Percentiles rank a stretch among this genome's conserved stretches.
phyloP scores from a whole-genome alignment of 768 basidiomycete genomes.

The Lactifluus volemus region DNA sequence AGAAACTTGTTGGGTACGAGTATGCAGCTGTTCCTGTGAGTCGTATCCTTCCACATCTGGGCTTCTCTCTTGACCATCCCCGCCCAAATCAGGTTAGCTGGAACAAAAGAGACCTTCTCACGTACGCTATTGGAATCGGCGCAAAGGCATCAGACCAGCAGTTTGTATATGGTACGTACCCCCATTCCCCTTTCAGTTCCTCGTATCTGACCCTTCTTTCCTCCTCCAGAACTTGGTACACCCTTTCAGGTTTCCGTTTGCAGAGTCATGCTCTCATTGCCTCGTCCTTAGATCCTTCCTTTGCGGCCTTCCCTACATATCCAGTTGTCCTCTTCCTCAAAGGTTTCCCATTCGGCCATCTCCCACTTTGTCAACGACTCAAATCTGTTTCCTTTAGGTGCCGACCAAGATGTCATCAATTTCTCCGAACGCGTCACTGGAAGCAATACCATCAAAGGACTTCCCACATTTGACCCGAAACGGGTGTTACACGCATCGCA shows the following conservation, averaged over 20 bases:
- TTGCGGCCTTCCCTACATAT: conserved; percentile 76
- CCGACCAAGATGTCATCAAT: conserved; percentile 55
- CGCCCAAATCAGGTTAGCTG: conserved; percentile 53
- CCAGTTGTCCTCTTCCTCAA: conserved; percentile 74
- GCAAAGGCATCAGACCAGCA: conserved; percentile 65
- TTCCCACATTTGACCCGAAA: conserved; percentile 65
- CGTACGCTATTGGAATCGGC: conserved; percentile 75
- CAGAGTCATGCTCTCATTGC: background rate
- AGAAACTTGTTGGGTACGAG: conserved; percentile 55
- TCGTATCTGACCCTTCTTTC: background rate
- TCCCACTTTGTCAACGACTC: background rate
- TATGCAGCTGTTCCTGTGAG: conserved; percentile 46
- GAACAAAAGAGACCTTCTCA: conserved; percentile 77
- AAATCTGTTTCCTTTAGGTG: conserved; percentile 28
- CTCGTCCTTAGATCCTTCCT: conserved; percentile 44
- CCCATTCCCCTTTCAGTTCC: background rate
- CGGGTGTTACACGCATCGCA: conserved; percentile 68
- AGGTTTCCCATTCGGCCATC: conserved; percentile 30
- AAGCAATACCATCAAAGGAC: conserved; percentile 41
- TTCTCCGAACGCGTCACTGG: conserved; percentile 45
- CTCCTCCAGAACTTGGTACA: conserved; percentile 25
- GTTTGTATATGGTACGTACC: conserved; percentile 57
- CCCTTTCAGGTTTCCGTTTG: background rate
- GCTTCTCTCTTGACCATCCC: background rate
- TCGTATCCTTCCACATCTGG: background rate